Evolutionary conservation across 2,329 filamentous ascomycete species (phyloP).

Genomic region (Onygena corvina): DNA sequence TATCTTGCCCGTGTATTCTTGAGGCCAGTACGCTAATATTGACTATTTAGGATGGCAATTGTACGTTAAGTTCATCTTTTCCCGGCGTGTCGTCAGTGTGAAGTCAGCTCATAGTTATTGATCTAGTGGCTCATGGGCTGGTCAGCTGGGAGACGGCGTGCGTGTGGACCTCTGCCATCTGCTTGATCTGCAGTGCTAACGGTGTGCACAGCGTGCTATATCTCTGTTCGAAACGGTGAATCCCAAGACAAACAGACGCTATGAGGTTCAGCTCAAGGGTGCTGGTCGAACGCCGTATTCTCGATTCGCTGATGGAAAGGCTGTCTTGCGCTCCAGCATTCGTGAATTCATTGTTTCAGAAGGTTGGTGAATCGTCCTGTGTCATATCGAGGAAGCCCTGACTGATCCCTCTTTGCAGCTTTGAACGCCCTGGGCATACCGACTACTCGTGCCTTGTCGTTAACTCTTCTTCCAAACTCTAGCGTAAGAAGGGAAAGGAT

Average conservation of each 20-base stretch:
- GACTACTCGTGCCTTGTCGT: constrained; percentile 70
- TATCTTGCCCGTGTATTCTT: constrained; percentile 23
- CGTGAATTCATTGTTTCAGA: constrained; percentile 90
- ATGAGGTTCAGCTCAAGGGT: constrained; percentile 89
- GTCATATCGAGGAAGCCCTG: not conserved
- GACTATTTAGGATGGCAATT: constrained; percentile 37
- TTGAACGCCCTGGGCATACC: constrained; percentile 78
- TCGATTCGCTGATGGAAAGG: constrained; percentile 89
- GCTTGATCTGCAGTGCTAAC: not conserved
- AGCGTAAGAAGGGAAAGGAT: constrained; percentile 65
- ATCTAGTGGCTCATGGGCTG: constrained; percentile 68
- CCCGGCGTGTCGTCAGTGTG: not conserved
- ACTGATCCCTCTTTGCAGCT: constrained; percentile 22
- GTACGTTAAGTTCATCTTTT: constrained; percentile 23
- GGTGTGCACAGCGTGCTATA: constrained; percentile 53
- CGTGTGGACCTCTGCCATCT: constrained; percentile 12
- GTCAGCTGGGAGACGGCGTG: constrained; percentile 80
- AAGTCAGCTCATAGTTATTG: constrained; percentile 23
- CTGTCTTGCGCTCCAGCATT: constrained; percentile 83
- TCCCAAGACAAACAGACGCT: constrained; percentile 55
- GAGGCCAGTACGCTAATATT: not conserved
- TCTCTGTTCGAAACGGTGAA: constrained; percentile 85
- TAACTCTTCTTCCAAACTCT: constrained; percentile 62
- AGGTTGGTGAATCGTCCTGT: constrained; percentile 35
- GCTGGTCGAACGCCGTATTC: constrained; percentile 90